These are phyloP conservation scores for Suillus sp. DNA, from an alignment of 768 basidiomycete species.

Conservation along the genomic window DNA sequence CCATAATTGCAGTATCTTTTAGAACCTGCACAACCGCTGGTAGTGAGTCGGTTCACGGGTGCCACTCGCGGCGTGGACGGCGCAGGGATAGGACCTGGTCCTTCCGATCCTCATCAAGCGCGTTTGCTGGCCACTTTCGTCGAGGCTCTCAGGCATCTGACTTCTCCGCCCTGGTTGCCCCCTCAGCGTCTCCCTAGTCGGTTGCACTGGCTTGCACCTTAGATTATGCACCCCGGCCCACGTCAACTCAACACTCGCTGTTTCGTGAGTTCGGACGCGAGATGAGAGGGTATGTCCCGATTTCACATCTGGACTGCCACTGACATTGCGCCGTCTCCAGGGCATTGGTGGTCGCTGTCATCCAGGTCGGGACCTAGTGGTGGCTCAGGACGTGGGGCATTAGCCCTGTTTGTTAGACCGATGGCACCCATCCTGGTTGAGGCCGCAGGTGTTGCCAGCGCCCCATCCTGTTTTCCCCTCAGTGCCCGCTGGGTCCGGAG, in stretches of 20 bases:
- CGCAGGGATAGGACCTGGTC: neutral
- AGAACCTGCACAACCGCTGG: constrained; percentile 75
- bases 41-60: constrained; percentile 51
- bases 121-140: constrained; percentile 2
- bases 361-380: neutral
- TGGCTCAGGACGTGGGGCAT: neutral
- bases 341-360: neutral
- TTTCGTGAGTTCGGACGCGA: neutral
- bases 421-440: neutral
- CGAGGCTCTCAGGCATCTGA: neutral
- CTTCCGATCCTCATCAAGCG: neutral
- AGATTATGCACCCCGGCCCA: neutral
- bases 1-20: neutral
- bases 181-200: neutral
- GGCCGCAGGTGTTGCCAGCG: neutral
- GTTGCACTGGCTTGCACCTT: neutral
- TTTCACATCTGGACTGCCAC: too few relatives aligned
- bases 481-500: neutral
- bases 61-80: neutral
- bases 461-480: neutral
- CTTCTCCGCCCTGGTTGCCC: neutral
- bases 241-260: neutral
- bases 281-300: neutral
- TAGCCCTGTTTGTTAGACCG: neutral
- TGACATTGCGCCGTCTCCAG: neutral